Evolutionary conservation across 73 alveolate species (phyloP).

Genomic region (Urostyla sp.): DNA sequence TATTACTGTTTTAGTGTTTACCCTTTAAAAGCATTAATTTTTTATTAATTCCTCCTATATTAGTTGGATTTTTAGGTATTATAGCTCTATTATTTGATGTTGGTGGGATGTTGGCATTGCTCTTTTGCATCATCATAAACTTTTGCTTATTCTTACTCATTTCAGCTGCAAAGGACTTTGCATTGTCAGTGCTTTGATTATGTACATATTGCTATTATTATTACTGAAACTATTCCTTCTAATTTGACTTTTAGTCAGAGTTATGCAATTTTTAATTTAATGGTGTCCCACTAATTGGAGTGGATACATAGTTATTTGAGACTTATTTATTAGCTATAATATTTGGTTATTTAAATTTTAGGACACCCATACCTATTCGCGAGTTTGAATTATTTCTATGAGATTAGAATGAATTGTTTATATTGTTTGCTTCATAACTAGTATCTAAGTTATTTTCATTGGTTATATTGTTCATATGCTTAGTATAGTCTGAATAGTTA

Average conservation of each 20-base stretch:
- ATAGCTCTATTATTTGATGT: constrained; percentile 43
- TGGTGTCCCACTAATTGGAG: constrained; percentile 19
- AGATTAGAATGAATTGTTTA: constrained; percentile 24
- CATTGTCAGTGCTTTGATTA: too few relatives aligned
- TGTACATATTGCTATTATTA: too few relatives aligned
- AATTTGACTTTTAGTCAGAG: too few relatives aligned
- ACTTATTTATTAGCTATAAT: not conserved
- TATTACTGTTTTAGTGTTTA: not conserved
- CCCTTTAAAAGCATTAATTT: constrained; percentile 24
- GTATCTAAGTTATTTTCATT: too few relatives aligned
- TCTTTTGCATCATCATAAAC: constrained; percentile 20
- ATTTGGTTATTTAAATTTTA: not conserved
- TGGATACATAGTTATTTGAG: not conserved
- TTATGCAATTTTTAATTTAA: constrained; percentile 12
- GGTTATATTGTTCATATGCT: too few relatives aligned
- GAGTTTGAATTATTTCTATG: constrained; percentile 37
- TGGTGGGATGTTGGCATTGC: not conserved
- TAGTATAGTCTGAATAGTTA: too few relatives aligned
- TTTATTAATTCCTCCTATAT: constrained; percentile 31
- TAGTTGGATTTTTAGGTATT: constrained; percentile 34
- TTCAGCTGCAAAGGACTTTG: constrained; percentile 33
- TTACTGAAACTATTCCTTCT: too few relatives aligned
- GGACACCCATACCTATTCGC: constrained; percentile 42
- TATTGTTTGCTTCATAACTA: constrained; percentile 22
- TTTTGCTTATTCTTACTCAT: constrained; percentile 32